Conservation (phyloP, 2,329 filamentous ascomycete species). For the Tolypocladium nubicola region DNA sequence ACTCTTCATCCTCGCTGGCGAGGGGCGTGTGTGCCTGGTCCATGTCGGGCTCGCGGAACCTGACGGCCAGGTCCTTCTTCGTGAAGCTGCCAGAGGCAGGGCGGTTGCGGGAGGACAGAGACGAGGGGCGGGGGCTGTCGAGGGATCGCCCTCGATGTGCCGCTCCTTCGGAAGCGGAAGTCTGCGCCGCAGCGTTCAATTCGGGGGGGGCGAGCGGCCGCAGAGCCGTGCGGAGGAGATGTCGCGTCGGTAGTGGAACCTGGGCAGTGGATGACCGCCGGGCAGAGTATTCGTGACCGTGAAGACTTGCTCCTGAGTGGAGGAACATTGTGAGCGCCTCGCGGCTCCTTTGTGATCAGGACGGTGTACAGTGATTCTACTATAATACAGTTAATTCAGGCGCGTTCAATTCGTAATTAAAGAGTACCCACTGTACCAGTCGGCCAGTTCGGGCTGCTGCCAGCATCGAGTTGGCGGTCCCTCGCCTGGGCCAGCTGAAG, state of each 20-base stretch:
- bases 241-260: constrained; percentile 21
- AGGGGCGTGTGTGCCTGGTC: constrained; percentile 13
- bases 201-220: constrained; percentile 21
- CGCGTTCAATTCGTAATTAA: too few relatives aligned
- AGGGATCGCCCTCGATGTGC: neutral
- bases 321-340: constrained; percentile 37
- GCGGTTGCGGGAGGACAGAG: constrained; percentile 10
- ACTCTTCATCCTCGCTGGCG: constrained; percentile 40
- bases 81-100: constrained; percentile 28
- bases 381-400: too few relatives aligned
- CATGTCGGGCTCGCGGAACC: constrained; percentile 30
- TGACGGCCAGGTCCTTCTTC: constrained; percentile 31
- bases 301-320: constrained; percentile 47
- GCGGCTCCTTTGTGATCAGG: neutral
- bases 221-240: constrained; percentile 31
- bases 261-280: constrained; percentile 16
- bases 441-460: neutral
- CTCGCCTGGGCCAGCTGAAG: neutral
- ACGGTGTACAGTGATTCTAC: too few relatives aligned
- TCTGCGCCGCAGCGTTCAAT: constrained; percentile 4
- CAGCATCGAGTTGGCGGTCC: neutral
- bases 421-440: neutral
- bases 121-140: neutral
- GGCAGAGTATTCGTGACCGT: constrained; percentile 48
- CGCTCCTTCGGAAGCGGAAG: neutral